phyloP scores from a whole-genome alignment of 176 grass and related monocot genomes.

The Aegilops longissima region DNA sequence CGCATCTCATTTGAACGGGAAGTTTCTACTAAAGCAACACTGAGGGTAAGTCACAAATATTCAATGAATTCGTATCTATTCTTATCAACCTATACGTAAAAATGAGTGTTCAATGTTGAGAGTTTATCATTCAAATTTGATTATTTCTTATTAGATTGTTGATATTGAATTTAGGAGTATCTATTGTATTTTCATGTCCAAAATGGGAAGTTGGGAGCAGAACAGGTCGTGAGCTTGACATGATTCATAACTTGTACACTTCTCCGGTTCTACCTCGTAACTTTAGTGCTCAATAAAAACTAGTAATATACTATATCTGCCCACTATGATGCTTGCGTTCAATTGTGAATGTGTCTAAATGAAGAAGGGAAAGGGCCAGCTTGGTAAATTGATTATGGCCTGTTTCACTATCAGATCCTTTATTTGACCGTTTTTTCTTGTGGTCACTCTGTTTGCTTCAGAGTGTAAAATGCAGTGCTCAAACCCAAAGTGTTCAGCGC shows the following conservation, averaged over 20 bases:
- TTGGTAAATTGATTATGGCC: background rate
- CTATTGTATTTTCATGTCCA: no score
- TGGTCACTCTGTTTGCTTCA: constrained; percentile 22
- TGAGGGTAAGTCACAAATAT: constrained; percentile 35
- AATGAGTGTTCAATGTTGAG: background rate
- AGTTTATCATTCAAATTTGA: background rate
- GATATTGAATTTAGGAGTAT: background rate
- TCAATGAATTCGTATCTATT: background rate
- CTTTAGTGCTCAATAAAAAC: background rate
- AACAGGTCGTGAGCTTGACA: background rate
- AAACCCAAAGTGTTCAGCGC: constrained; percentile 54
- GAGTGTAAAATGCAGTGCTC: constrained; percentile 43
- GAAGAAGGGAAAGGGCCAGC: background rate
- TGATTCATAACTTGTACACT: background rate
- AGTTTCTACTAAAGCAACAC: constrained; percentile 26
- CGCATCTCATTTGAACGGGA: constrained; percentile 38
- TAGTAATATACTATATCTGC: background rate
- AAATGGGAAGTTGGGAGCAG: constrained; percentile 12
- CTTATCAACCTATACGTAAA: background rate
- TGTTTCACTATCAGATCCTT: background rate
- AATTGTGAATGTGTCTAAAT: background rate
- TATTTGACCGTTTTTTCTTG: background rate
- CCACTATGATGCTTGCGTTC: constrained; percentile 7
- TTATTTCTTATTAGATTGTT: background rate
- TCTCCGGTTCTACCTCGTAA: no score